Evolutionary conservation across 2,329 filamentous ascomycete genomes (phyloP), one percentile per base, ranked within the genome.

Genomic region (Penicillium nordicum): DNA sequence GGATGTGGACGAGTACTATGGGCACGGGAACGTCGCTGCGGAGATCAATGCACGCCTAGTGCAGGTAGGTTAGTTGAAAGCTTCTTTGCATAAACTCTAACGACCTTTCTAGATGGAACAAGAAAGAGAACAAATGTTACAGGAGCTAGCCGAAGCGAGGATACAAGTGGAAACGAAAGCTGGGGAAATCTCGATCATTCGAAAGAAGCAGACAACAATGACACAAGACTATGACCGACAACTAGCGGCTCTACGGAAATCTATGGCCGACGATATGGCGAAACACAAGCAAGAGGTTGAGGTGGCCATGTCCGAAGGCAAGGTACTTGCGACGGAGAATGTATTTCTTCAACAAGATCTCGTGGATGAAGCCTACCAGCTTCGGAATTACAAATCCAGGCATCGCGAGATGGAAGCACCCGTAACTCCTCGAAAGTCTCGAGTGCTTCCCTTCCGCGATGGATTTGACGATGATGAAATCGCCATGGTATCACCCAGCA

Each of bases 401-500:
- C 67, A 69, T 30, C 69, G 67, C 18, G 67, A 71, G 14, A 74
- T 70, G 51, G 55, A 61, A 25, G 74, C 72, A 38, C 79, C 79
- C 1, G 66, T 73, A 1, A 84, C 83, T 1, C 82, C 83, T 0
- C 81, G 72, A 57, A 82, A 79, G 61, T 69, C 73, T n/a, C 77
- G 74, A 58, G 69, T 70, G 7, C 70, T 79, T 1, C 77, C 78
- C 2, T 77, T 82, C 36, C 78, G 83, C 16, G 85, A 88, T 72
- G 85, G 85, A 18, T 88, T 88, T 65, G 82, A 86, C 54, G 83
- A 87, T 60, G 79, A 82, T 53, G 83, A 87, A 65, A 78, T 87
- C 9, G 70, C 80, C 54, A 75, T 80, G 59, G 69, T 78, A 1
- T 85, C 83, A 3, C 83, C 83, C 4, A 83, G 78, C 50, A 84